These are phyloP conservation scores for Alternaria tenuissima DNA, from an alignment of 2,329 filamentous ascomycete genomes.

Conservation along the genomic window DNA sequence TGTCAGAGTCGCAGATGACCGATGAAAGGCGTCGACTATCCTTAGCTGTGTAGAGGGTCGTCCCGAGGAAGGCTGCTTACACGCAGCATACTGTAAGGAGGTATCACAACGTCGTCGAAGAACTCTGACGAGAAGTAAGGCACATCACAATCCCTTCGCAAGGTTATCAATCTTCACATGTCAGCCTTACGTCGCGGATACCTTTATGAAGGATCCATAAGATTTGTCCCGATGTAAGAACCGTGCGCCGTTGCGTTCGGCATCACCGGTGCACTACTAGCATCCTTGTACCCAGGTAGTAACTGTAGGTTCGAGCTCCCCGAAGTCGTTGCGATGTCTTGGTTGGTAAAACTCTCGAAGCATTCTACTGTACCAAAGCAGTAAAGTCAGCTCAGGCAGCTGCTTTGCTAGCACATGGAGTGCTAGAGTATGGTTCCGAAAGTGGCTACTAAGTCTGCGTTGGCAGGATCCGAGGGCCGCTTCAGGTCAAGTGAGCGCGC, in stretches of 20 bases:
- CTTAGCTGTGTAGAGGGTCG: slow-evolving; percentile 34
- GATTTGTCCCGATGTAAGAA: not conserved
- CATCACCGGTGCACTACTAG: slow-evolving; percentile 12
- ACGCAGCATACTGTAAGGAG: slow-evolving; percentile 20
- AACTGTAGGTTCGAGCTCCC: slow-evolving; percentile 14
- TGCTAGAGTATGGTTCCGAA: not conserved
- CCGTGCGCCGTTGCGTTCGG: slow-evolving; percentile 17
- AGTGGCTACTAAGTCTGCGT: slow-evolving; percentile 9
- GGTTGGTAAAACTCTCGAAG: slow-evolving; percentile 25
- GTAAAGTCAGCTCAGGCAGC: slow-evolving; percentile 2
- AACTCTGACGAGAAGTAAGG: not conserved
- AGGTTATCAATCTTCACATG: slow-evolving; percentile 3
- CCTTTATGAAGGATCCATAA: not conserved
- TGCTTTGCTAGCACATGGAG: slow-evolving; percentile 1
- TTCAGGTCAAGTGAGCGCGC: slow-evolving; percentile 21
- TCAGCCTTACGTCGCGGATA: slow-evolving; percentile 7
- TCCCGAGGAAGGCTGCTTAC: slow-evolving; percentile 40
- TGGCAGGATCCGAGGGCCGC: slow-evolving; percentile 14
- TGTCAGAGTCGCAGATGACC: slow-evolving; percentile 15
- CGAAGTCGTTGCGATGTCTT: slow-evolving; percentile 17
- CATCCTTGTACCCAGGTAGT: slow-evolving; percentile 4
- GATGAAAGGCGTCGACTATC: slow-evolving; percentile 14
- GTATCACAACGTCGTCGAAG: not conserved
- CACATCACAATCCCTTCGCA: not conserved
- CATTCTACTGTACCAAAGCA: slow-evolving; percentile 4